Evolutionary conservation across 2,329 filamentous ascomycete species (phyloP).

Genomic region (Botrytis hyacinthi): DNA sequence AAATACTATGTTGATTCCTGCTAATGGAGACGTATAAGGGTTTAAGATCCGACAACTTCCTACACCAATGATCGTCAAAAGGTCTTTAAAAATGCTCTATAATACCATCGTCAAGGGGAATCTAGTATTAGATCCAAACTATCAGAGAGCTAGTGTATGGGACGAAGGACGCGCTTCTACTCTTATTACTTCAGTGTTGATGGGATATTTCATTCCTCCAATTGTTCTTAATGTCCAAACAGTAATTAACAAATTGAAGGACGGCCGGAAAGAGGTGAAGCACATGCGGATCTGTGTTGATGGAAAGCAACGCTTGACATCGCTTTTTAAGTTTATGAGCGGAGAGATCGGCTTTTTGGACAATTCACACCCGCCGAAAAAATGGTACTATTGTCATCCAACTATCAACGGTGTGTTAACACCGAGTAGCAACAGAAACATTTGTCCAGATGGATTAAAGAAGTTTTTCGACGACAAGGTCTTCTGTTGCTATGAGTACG

Average conservation of each 20-base stretch:
- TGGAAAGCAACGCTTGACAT: conserved; percentile 49
- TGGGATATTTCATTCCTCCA: conserved; percentile 45
- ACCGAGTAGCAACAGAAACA: conserved; percentile 31
- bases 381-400: conserved; percentile 43
- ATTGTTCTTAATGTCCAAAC: conserved; percentile 46
- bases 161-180: conserved; percentile 38
- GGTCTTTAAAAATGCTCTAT: conserved; percentile 20
- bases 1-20: not conserved
- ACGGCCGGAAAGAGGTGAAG: conserved; percentile 27
- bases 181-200: conserved; percentile 37
- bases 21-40: conserved; percentile 15
- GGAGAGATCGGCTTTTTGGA: conserved; percentile 47
- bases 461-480: conserved; percentile 42
- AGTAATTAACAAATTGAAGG: conserved; percentile 22
- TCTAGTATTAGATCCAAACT: conserved; percentile 46
- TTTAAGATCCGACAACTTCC: conserved; percentile 24
- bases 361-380: conserved; percentile 39
- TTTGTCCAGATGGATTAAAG: conserved; percentile 41
- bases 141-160: conserved; percentile 50
- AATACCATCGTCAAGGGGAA: conserved; percentile 37
- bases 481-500: conserved; percentile 46
- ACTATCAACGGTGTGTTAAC: conserved; percentile 30
- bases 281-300: conserved; percentile 44
- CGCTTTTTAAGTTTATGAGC: conserved; percentile 45
- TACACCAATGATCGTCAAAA: conserved; percentile 13